These are phyloP conservation scores for Meyerozyma athensensis DNA, from an alignment of 1,139 yeast genomes.

Conservation along the genomic window DNA sequence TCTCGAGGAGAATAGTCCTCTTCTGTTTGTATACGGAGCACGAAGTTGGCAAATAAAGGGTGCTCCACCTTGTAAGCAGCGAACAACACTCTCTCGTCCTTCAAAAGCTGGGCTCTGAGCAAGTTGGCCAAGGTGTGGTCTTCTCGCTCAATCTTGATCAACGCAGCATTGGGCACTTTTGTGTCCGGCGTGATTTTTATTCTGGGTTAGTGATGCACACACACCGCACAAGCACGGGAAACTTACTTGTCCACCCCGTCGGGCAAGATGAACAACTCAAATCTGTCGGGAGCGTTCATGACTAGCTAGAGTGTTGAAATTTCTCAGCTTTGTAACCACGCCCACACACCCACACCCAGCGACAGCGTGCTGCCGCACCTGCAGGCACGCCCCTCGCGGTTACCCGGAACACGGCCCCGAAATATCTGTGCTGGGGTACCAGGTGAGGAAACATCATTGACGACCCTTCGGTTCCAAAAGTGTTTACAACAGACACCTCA, in stretches of 20 bases:
- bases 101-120: conserved; percentile 77
- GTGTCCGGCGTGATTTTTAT: conserved; percentile 89
- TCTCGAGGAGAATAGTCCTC: conserved; percentile 91
- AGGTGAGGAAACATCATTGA: background rate
- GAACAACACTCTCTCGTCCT: conserved; percentile 82
- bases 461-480: too few species aligned
- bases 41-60: conserved; percentile 92
- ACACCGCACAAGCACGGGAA: background rate
- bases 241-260: conserved; percentile 86
- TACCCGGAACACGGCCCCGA: conserved; percentile 2
- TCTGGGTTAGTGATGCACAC: conserved; percentile 28
- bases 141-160: conserved; percentile 89
- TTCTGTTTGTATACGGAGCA: conserved; percentile 90
- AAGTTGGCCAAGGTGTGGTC: conserved; percentile 95
- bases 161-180: conserved; percentile 92
- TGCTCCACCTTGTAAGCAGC: conserved; percentile 98
- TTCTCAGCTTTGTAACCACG: background rate
- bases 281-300: conserved; percentile 99
- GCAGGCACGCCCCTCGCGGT: conserved; percentile 1
- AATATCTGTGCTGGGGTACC: conserved; percentile 3
- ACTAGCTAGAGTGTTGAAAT: too few species aligned
- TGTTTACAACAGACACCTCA: too few species aligned
- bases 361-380: background rate
- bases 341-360: background rate
- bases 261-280: conserved; percentile 92